Evolutionary conservation across 2,329 filamentous ascomycete species (phyloP), one percentile per base, ranked within the genome.

Genomic region (Exophiala dermatitidis): DNA sequence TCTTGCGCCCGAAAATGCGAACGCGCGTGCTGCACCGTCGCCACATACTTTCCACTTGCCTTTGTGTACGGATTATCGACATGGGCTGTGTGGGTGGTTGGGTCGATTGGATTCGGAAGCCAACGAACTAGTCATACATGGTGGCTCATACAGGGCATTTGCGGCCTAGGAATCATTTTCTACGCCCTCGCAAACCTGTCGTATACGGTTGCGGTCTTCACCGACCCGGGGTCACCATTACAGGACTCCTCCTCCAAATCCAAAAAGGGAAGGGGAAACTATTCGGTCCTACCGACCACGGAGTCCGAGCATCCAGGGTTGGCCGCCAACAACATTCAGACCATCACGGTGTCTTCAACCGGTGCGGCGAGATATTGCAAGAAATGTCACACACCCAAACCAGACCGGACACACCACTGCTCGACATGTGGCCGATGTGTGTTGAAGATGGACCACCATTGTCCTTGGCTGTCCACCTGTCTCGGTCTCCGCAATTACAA

Each of bases 371-470:
- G 93, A 51, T 97, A 86, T 74, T 98, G 93, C 78, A 97, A 97
- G 74, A 98, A 98, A 73, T 98, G 93, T 71, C 88, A 94, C 73
- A 85, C 85, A 48, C 82, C 87, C 59, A 98, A 98, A 74, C 93
- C 93, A 40, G 93, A 98, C 72, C 88, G 93, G 57, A 84, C 91
- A 32, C 93, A 98, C 70, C 93, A 98, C 74, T 98, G 93, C 77
- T 95, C 89, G 7, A 94, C 90, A 3, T 98, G 93, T 72, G 83
- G 85, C 62, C 85, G 86, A 65, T 98, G 93, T 69, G 90, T 98
- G 29, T 77, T 98, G 69, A 98, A 98, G 77, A 98, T 98, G 93
- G 93, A 98, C 68, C 93, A 98, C 70, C 93, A 98, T 73, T 98
- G 93, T 69, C 93, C 93, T 10, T 98, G 93, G 93, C 79, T 98